Evolutionary conservation across 2,329 filamentous ascomycete genomes (phyloP), one percentile per base, ranked within the genome.

Genomic region (Zasmidium angulare): DNA sequence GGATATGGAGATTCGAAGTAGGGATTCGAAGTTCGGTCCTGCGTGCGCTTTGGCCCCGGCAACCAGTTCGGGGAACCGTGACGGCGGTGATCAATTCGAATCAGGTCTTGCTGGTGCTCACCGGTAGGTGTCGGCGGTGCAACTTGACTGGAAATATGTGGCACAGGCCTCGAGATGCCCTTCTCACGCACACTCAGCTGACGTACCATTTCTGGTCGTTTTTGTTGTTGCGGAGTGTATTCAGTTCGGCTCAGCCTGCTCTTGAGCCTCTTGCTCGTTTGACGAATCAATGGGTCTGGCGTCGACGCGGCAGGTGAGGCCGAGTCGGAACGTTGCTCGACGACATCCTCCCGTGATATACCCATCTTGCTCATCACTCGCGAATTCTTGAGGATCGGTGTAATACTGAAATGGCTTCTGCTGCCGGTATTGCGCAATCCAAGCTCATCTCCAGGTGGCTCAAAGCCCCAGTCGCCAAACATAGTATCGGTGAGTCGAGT

Each of bases 391-490:
- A 56, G 23, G 12, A 48, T 43, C 24, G 59, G 51, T 24, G 53
- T 58, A 22, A 60, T 29, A 48, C 63, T 65, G 50, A 63, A 60
- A 36, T 58, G 55, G n/a, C 59, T 63, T 14, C 36, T 46, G 40
- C 24, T 52, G n/a, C 40, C 56, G 21, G 49, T 53, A 20, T 58
- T 55, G 17, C 57, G 26, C 23, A 56, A 56, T 2, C 31, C 29
- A n/a, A 50, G 53, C 43, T 51, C 43, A 6, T 55, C 49, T 21
- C 52, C 17, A 31, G 19, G 31, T 10, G 19, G 19, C 9, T 49
- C 11, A 19, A 52, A 43, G 22, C 26, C 36, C 43, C 40, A 53
- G 46, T 59, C 53, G 31, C 55, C 49, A 29, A 58, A 58, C 40
- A 48, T 19, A 10, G 40, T 24, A 48, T 62, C 47, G 2, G 55